These are phyloP conservation scores for Phaeosphaeriaceae sp. DNA, from an alignment of 2,329 filamentous ascomycete genomes.

Conservation along the genomic window DNA sequence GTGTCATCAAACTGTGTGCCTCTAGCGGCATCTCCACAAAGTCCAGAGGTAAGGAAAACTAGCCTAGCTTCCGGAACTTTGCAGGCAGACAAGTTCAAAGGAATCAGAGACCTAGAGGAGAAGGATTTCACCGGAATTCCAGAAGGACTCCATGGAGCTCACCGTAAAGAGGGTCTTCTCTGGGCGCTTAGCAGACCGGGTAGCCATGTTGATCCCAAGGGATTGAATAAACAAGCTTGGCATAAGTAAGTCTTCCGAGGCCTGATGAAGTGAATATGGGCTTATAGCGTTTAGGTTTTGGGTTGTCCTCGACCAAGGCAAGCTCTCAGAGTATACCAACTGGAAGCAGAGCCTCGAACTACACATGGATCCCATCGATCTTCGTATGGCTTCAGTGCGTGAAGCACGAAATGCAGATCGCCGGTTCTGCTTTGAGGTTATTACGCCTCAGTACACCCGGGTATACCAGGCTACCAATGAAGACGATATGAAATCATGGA, in stretches of 20 bases:
- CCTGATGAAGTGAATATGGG: neutral
- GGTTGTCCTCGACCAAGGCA: slow-evolving; percentile 97
- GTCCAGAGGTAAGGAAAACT: slow-evolving; percentile 35
- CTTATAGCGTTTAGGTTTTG: slow-evolving; percentile 73
- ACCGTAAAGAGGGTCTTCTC: slow-evolving; percentile 89
- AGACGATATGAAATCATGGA: slow-evolving; percentile 98
- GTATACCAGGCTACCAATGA: slow-evolving; percentile 98
- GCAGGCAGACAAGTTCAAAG: slow-evolving; percentile 74
- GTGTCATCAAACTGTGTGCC: slow-evolving; percentile 32
- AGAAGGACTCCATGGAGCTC: slow-evolving; percentile 65
- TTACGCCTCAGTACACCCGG: slow-evolving; percentile 92
- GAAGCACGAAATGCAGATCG: slow-evolving; percentile 94
- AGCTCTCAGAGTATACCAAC: slow-evolving; percentile 96
- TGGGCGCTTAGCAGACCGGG: slow-evolving; percentile 95
- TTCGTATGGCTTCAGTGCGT: slow-evolving; percentile 94
- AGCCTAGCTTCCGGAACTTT: slow-evolving; percentile 36
- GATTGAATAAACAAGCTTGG: slow-evolving; percentile 96
- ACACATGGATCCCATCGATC: slow-evolving; percentile 97
- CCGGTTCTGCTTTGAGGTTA: slow-evolving; percentile 97
- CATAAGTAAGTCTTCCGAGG: slow-evolving; percentile 75
- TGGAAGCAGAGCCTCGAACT: slow-evolving; percentile 98
- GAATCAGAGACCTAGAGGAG: slow-evolving; percentile 90
- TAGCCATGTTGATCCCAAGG: slow-evolving; percentile 92
- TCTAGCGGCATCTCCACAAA: slow-evolving; percentile 34
- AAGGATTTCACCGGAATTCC: slow-evolving; percentile 58